Evolutionary conservation across 495 filamentous ascomycete genomes (phyloP).

Genomic region (Annulohypoxylon moriforme): DNA sequence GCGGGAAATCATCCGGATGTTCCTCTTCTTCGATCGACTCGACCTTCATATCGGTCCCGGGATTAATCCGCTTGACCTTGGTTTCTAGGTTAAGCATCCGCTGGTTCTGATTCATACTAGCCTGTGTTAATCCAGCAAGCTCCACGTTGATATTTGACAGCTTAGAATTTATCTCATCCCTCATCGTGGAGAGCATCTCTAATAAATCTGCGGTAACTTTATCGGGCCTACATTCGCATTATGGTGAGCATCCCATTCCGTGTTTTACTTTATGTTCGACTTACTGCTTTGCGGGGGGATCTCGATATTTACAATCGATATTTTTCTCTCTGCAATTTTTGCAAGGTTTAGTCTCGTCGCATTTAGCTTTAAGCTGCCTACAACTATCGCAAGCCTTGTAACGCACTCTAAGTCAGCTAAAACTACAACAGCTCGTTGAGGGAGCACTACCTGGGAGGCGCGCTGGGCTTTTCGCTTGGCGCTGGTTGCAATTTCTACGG

Average conservation of each 20-base stretch:
- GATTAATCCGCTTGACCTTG: slow-evolving; percentile 37
- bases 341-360: slow-evolving; percentile 73
- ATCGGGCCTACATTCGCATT: slow-evolving; percentile 57
- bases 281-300: slow-evolving; percentile 75
- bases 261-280: slow-evolving; percentile 34
- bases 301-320: slow-evolving; percentile 71
- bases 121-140: slow-evolving; percentile 28
- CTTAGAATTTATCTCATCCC: slow-evolving; percentile 46
- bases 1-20: slow-evolving; percentile 20
- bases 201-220: slow-evolving; percentile 63
- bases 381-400: slow-evolving; percentile 75
- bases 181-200: slow-evolving; percentile 53
- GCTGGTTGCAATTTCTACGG: slow-evolving; percentile 59
- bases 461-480: slow-evolving; percentile 63
- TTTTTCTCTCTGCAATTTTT: slow-evolving; percentile 67
- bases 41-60: slow-evolving; percentile 43
- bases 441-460: slow-evolving; percentile 59
- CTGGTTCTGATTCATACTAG: slow-evolving; percentile 29
- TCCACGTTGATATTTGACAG: slow-evolving; percentile 33
- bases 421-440: neutral
- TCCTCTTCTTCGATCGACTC: slow-evolving; percentile 50
- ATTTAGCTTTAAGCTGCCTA: slow-evolving; percentile 76
- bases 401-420: slow-evolving; percentile 43
- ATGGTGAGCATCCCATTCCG: slow-evolving; percentile 33
- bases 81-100: slow-evolving; percentile 44